These are phyloP conservation scores for Tilletia indica DNA, from an alignment of 1,284 basidiomycete genomes.

Conservation along the genomic window DNA sequence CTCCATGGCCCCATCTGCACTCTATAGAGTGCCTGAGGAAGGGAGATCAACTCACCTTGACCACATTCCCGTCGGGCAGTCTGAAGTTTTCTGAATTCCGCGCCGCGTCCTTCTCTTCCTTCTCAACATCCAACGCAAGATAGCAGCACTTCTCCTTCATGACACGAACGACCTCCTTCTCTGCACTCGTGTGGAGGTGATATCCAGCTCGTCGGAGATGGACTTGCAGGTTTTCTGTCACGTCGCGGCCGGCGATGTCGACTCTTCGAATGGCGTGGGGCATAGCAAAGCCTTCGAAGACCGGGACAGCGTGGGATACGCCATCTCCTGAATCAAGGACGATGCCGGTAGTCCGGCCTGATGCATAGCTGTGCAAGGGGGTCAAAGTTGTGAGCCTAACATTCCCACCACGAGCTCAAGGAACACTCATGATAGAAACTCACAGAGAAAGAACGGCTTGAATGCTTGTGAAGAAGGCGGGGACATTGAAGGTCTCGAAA, in stretches of 20 bases:
- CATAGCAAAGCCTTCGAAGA: conserved; percentile 99
- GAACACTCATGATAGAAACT: conserved; percentile 50
- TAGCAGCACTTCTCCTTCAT: conserved; percentile 99
- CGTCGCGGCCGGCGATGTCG: conserved; percentile 90
- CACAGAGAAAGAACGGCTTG: conserved; percentile 95
- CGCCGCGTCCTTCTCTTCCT: conserved; percentile 82
- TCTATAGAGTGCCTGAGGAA: background rate
- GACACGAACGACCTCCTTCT: conserved; percentile 91
- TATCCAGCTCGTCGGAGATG: conserved; percentile 91
- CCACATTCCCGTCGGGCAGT: conserved; percentile 89
- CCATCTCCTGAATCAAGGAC: conserved; percentile 98
- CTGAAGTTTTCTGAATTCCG: conserved; percentile 75
- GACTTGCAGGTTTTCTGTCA: conserved; percentile 92
- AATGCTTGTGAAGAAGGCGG: conserved; percentile 92
- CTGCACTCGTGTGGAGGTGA: conserved; percentile 92
- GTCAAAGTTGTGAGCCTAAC: background rate
- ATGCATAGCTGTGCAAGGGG: conserved; percentile 74
- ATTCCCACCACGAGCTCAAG: background rate
- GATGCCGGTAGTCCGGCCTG: conserved; percentile 97
- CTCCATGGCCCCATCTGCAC: background rate
- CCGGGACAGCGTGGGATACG: conserved; percentile 96
- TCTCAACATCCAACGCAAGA: conserved; percentile 80
- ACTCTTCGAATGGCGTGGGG: conserved; percentile 93
- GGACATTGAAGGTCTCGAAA: conserved; percentile 99
- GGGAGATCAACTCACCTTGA: conserved; percentile 66